Conservation (phyloP, 2,329 filamentous ascomycete genomes). For the Trichoderma sp. region DNA sequence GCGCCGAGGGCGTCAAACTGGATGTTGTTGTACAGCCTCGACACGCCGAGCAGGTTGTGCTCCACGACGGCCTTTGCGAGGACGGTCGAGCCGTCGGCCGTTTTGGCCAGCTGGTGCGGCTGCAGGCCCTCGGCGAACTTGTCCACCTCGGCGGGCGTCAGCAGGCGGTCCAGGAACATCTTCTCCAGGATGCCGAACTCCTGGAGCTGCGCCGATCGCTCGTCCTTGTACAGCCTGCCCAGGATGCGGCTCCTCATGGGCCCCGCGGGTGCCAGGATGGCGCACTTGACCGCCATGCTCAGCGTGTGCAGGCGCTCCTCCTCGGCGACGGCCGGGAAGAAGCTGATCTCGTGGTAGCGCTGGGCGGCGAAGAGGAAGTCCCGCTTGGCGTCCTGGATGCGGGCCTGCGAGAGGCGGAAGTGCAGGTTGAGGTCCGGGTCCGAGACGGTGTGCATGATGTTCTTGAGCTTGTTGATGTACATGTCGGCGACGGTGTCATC, state of each 20-base stretch:
- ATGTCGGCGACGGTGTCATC: slow-evolving; percentile 80
- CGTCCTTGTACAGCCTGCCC: slow-evolving; percentile 88
- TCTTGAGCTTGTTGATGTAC: slow-evolving; percentile 93
- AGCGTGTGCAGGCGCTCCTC: slow-evolving; percentile 82
- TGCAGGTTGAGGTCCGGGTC: slow-evolving; percentile 74
- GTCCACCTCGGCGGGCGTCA: slow-evolving; percentile 77
- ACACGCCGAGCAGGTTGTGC: slow-evolving; percentile 88
- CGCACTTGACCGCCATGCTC: slow-evolving; percentile 83
- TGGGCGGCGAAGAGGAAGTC: slow-evolving; percentile 84
- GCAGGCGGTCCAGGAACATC: slow-evolving; percentile 88
- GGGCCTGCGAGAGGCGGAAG: slow-evolving; percentile 87
- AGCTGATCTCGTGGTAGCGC: slow-evolving; percentile 84
- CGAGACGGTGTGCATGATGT: slow-evolving; percentile 74
- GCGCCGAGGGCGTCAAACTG: slow-evolving; percentile 69
- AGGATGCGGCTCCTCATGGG: slow-evolving; percentile 77
- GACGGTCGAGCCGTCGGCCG: slow-evolving; percentile 87
- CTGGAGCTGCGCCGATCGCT: slow-evolving; percentile 68
- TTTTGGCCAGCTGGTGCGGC: slow-evolving; percentile 86
- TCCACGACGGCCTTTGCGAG: slow-evolving; percentile 91
- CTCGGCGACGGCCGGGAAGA: slow-evolving; percentile 75
- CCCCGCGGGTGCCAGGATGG: slow-evolving; percentile 86
- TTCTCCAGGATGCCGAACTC: slow-evolving; percentile 92
- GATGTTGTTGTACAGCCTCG: slow-evolving; percentile 75
- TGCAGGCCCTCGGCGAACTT: slow-evolving; percentile 78
- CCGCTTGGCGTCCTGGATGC: slow-evolving; percentile 86